phyloP scores from a whole-genome alignment of 805 yeast species.

The Wickerhamomyces ciferrii region DNA sequence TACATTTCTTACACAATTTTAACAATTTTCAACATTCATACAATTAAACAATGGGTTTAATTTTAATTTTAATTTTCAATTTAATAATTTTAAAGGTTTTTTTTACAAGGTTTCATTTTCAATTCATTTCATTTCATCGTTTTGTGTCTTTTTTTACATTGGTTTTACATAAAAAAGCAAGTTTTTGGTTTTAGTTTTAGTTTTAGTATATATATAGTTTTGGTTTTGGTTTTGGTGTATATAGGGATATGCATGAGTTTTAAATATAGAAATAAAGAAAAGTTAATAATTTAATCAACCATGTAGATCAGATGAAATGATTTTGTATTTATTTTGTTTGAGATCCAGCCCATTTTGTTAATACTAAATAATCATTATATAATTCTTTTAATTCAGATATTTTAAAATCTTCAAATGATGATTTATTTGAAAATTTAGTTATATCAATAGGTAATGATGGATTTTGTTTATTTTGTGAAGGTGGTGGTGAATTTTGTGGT shows the following conservation, averaged over 20 bases:
- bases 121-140: neutral
- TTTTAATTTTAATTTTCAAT: neutral
- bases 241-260: too few relatives aligned
- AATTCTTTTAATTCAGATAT: conserved; percentile 12
- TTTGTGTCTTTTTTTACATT: neutral
- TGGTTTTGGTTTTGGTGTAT: neutral
- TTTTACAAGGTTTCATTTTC: neutral
- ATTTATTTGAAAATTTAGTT: conserved; percentile 7
- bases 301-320: too few relatives aligned
- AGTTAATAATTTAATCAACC: too few relatives aligned
- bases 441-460: conserved; percentile 6
- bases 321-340: neutral
- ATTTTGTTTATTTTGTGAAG: neutral
- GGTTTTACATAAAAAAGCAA: too few relatives aligned
- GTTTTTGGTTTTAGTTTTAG: too few relatives aligned
- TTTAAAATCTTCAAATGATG: conserved; percentile 11
- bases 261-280: too few relatives aligned
- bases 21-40: too few relatives aligned
- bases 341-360: conserved; percentile 1
- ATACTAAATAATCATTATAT: conserved; percentile 12
- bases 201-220: neutral
- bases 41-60: neutral
- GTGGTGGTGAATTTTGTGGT: neutral
- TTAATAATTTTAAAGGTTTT: neutral
- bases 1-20: too few relatives aligned